A percentile compares a stretch with the other conserved stretches of the same genome.
These are phyloP conservation scores for Leptographium wingfieldii DNA, from an alignment of 2,329 filamentous ascomycete species.

Conservation along the genomic window DNA sequence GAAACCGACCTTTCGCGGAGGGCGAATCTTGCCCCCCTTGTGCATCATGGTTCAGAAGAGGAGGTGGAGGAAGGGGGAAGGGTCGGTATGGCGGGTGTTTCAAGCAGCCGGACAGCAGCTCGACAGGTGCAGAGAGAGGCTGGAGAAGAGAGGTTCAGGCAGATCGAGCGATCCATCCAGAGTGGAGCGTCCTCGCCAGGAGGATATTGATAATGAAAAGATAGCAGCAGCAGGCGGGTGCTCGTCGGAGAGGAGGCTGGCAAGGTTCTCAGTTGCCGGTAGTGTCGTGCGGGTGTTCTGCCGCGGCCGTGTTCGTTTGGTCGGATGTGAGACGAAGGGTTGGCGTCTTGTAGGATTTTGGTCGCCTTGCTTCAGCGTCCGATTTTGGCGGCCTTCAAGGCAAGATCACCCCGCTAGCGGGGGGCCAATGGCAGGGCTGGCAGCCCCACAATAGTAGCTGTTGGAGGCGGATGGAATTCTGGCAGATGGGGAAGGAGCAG, in stretches of 20 bases:
- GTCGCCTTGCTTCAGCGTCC: neutral
- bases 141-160: neutral
- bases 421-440: neutral
- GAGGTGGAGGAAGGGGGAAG: neutral
- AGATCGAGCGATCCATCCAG: neutral
- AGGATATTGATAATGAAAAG: neutral
- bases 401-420: neutral
- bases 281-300: neutral
- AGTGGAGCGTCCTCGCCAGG: neutral
- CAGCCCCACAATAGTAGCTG: neutral
- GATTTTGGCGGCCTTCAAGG: neutral
- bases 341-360: neutral
- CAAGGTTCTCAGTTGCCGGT: too few relatives aligned
- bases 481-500: neutral
- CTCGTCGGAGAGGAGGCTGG: too few relatives aligned
- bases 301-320: neutral
- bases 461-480: neutral
- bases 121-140: neutral
- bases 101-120: neutral
- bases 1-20: constrained; percentile 47
- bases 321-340: neutral
- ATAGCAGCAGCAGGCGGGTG: too few relatives aligned
- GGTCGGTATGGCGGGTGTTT: too few relatives aligned
- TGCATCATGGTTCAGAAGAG: constrained; percentile 9
- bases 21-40: constrained; percentile 44